A percentile compares a stretch with the other conserved stretches of the same genome.
Conservation (phyloP, 139 green algal genomes). For the Chlorella sp. region DNA sequence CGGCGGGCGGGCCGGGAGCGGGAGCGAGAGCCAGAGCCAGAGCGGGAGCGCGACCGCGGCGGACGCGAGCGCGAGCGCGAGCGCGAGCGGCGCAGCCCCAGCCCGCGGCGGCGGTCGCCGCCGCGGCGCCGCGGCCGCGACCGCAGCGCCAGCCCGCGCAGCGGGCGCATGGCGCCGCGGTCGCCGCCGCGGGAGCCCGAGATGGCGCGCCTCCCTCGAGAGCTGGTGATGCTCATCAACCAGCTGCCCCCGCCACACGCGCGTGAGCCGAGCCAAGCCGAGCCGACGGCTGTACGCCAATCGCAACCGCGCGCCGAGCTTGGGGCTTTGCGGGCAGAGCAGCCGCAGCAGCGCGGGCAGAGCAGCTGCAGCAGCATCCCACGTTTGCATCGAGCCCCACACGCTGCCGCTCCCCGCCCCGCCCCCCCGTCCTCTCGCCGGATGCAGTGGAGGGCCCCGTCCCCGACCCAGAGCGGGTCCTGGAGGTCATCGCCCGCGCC, state of each 20-base stretch:
- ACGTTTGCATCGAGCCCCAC: neutral
- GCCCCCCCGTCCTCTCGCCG: neutral
- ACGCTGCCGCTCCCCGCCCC: neutral
- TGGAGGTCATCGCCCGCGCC: slow-evolving; percentile 46
- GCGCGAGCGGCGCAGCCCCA: neutral
- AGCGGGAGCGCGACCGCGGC: neutral
- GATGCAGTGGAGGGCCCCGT: slow-evolving; percentile 32
- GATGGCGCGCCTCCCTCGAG: slow-evolving; percentile 41
- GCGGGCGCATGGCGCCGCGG: no score
- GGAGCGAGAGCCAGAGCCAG: neutral
- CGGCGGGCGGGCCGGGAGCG: no score
- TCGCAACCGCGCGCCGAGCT: no score
- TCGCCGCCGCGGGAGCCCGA: slow-evolving; percentile 1
- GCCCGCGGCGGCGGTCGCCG: neutral
- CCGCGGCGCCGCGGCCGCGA: neutral
- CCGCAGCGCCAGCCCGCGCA: no score
- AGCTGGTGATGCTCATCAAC: slow-evolving; percentile 57
- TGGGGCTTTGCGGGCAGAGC: no score
- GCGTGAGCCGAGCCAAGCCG: no score
- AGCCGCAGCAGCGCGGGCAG: no score
- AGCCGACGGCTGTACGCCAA: no score
- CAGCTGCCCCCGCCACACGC: slow-evolving; percentile 47
- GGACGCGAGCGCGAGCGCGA: neutral
- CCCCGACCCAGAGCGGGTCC: slow-evolving; percentile 36
- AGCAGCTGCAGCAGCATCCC: no score